A percentile compares a stretch with the other conserved stretches of the same genome.
Conservation (phyloP, 371 early-diverging fungal species). For the Mortierella sp. region DNA sequence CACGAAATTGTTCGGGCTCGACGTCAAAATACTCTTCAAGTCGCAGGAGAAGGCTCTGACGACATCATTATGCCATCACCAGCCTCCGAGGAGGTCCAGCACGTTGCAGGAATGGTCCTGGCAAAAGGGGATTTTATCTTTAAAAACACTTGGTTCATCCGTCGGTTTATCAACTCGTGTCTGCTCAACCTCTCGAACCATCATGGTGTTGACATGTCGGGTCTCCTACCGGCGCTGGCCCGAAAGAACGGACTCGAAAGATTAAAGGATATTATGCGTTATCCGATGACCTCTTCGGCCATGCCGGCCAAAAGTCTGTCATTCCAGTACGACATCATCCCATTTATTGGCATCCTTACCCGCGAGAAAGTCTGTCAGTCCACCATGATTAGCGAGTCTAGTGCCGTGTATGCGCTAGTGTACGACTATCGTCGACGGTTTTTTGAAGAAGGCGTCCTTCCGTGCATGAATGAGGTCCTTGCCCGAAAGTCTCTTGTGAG, state of each 20-base stretch:
- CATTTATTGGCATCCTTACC: constrained; percentile 48
- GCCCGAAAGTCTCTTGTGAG: constrained; percentile 13
- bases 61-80: constrained; percentile 32
- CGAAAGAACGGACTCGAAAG: constrained; percentile 7
- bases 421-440: constrained; percentile 24
- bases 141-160: constrained; percentile 13
- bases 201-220: constrained; percentile 39
- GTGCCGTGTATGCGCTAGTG: constrained; percentile 28
- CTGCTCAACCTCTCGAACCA: constrained; percentile 51
- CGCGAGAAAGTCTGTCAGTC: constrained; percentile 38
- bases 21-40: constrained; percentile 21
- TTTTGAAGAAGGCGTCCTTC: constrained; percentile 24
- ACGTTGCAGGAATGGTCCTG: constrained; percentile 19
- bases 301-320: constrained; percentile 11
- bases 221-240: constrained; percentile 28
- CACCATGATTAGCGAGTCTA: constrained; percentile 27
- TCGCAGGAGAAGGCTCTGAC: constrained; percentile 44
- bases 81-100: constrained; percentile 10
- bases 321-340: constrained; percentile 46
- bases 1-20: constrained; percentile 2
- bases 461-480: constrained; percentile 22
- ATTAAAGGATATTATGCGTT: constrained; percentile 30
- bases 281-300: constrained; percentile 26
- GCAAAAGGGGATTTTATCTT: constrained; percentile 17
- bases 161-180: constrained; percentile 39